A percentile compares a stretch with the other conserved stretches of the same genome.
phyloP scores from a whole-genome alignment of 129 eudicot species.

The Chrysanthemum lavandulifolium region DNA sequence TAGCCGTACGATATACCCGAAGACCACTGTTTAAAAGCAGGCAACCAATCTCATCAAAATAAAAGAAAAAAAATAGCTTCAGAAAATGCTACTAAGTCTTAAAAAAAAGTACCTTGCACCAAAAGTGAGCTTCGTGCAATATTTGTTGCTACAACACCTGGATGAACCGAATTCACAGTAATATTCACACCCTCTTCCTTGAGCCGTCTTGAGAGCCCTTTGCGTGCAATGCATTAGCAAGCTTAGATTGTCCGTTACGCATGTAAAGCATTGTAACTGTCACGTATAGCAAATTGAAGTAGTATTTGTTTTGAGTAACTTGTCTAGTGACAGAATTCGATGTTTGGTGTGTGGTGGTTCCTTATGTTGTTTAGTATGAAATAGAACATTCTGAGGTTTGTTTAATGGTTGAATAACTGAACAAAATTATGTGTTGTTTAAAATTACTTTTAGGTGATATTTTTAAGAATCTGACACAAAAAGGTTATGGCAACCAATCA shows the following conservation, averaged over 20 bases:
- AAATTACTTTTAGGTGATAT: too few relatives aligned
- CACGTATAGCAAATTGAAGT: neutral
- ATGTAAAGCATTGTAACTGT: constrained; percentile 32
- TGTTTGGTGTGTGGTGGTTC: too few relatives aligned
- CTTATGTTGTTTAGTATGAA: too few relatives aligned
- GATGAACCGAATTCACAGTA: constrained; percentile 69
- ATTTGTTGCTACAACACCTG: constrained; percentile 61
- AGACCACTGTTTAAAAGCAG: constrained; percentile 18
- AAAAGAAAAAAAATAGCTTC: neutral
- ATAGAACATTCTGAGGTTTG: too few relatives aligned
- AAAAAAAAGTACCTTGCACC: constrained; percentile 30
- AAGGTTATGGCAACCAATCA: too few relatives aligned
- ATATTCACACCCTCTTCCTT: constrained; percentile 69
- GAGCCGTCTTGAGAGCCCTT: constrained; percentile 71
- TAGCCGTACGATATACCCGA: constrained; percentile 30
- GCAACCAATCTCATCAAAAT: neutral
- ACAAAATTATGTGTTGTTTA: too few relatives aligned
- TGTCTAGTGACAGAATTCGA: too few relatives aligned
- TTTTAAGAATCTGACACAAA: too few relatives aligned
- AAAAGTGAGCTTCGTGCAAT: constrained; percentile 42
- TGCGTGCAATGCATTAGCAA: constrained; percentile 82
- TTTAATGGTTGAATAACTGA: too few relatives aligned
- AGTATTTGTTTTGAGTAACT: too few relatives aligned
- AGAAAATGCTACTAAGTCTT: neutral
- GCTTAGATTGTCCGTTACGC: constrained; percentile 97